Conservation (phyloP, 306 rosid genomes). For the Acacia melanoxylon region DNA sequence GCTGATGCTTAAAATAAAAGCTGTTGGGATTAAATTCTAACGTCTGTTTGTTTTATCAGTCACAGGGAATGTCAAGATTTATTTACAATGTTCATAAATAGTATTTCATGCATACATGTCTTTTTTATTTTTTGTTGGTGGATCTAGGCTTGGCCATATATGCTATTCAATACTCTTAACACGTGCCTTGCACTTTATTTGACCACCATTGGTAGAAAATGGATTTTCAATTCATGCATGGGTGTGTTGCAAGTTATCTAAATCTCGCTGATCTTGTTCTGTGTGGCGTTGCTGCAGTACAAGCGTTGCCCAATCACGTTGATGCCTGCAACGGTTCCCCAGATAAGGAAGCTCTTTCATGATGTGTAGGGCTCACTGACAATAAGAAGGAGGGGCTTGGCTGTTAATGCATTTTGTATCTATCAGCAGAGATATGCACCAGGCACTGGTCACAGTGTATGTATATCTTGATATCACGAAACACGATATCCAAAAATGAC, state of each 20-base stretch:
- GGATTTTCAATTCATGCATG: not conserved
- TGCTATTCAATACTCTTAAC: not conserved
- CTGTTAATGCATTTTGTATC: not conserved
- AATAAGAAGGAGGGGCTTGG: not conserved
- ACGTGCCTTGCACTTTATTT: not conserved
- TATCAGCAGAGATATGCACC: not conserved
- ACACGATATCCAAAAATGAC: not conserved
- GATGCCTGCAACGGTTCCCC: conserved; percentile 72
- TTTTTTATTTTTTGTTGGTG: not conserved
- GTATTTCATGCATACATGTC: not conserved
- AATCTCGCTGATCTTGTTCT: conserved; percentile 1
- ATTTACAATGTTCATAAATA: not conserved
- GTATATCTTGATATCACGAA: not conserved
- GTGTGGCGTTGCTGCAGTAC: conserved; percentile 49
- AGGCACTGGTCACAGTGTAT: not conserved
- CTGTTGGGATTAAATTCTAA: conserved; percentile 1
- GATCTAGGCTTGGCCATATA: not conserved
- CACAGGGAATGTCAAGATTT: not conserved
- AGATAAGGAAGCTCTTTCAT: conserved; percentile 93
- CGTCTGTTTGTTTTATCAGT: not conserved
- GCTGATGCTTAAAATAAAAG: not conserved
- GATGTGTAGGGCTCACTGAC: conserved; percentile 54
- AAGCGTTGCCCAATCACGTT: conserved; percentile 91
- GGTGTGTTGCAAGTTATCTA: not conserved
- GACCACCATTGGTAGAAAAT: not conserved